Evolutionary conservation across 495 filamentous ascomycete genomes (phyloP), one percentile per base, ranked within the genome.

Genomic region (Sporormia fimetaria): DNA sequence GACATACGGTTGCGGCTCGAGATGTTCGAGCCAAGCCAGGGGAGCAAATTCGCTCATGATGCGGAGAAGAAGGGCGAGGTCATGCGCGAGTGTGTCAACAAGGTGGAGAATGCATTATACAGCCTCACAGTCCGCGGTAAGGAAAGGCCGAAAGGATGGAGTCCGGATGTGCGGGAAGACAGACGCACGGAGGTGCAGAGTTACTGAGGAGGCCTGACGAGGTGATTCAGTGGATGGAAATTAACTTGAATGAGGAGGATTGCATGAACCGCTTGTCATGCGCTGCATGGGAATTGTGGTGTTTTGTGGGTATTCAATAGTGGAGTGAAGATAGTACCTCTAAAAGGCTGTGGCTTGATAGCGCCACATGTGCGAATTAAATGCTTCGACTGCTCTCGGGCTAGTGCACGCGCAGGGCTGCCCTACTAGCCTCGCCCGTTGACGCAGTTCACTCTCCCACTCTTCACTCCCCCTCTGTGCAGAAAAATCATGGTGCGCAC

Each of bases 21-120:
- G 65, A 67, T 67, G 44, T 61, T 94, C 32, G 66, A 75, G 67
- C 63, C 69, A 44, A 43, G 54, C 57, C 47, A 47, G 21, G 31
- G 51, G 6, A 43, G 24, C 23, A 39, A 58, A 33, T 67, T 86
- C 57, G 64, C 68, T 2, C 70, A 65, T 37, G 78, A 86, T 47
- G 70, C 78, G 42, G 63, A 71, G 21, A 83, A 82, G 71, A 96
- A 95, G 71, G 68, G 80, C 52, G 75, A 75, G 34, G 84, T 92
- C 5, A 94, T 94, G 86, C 71, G 75, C 51, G 69, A 67, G 49
- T 86, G 83, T 59, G 87, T 98, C 22, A 76, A 83, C 55, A 98
- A 98, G 71, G 90, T 96, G 17, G 90, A 98, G 68, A 71, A 73
- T 14, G 77, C 87, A 12, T 77, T 83, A 11, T 96, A 94, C 63